A percentile compares a stretch with the other conserved stretches of the same genome.
phyloP scores from a whole-genome alignment of 352 stramenopile genomes.

The Phytophthora parvispora region DNA sequence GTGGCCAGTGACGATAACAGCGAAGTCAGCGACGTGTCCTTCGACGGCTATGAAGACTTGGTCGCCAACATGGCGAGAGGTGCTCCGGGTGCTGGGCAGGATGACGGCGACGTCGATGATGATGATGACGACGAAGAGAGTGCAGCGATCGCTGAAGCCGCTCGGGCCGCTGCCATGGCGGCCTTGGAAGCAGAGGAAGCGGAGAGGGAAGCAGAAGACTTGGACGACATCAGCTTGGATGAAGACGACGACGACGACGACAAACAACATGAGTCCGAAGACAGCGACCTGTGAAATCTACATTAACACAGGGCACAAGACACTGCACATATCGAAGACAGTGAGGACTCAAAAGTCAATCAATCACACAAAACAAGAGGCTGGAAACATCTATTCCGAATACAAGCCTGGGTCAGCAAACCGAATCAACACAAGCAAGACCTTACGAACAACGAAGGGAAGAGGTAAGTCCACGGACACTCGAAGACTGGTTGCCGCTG shows the following conservation, averaged over 20 bases:
- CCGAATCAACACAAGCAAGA: constrained; percentile 17
- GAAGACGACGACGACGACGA: constrained; percentile 38
- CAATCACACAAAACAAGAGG: constrained; percentile 16
- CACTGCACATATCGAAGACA: not conserved
- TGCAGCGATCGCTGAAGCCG: constrained; percentile 21
- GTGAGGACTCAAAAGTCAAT: constrained; percentile 6
- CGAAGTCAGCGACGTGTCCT: constrained; percentile 79
- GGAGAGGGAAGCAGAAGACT: constrained; percentile 19
- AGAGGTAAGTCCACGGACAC: constrained; percentile 3
- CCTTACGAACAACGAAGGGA: constrained; percentile 7
- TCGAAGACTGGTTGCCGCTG: constrained; percentile 13
- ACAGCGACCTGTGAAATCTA: constrained; percentile 67
- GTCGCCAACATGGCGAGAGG: constrained; percentile 36
- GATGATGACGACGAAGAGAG: constrained; percentile 33
- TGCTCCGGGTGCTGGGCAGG: not conserved
- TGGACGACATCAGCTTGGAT: constrained; percentile 71
- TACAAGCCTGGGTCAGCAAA: constrained; percentile 28
- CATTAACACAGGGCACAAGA: not conserved
- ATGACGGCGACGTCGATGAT: constrained; percentile 39
- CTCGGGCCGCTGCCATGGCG: constrained; percentile 32
- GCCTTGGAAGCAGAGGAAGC: constrained; percentile 45
- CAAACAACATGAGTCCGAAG: constrained; percentile 53
- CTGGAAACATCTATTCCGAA: constrained; percentile 47
- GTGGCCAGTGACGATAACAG: constrained; percentile 64
- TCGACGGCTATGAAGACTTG: constrained; percentile 73